Evolutionary conservation across 2,329 filamentous ascomycete species (phyloP).

Genomic region (Pyrenophora seminiperda): DNA sequence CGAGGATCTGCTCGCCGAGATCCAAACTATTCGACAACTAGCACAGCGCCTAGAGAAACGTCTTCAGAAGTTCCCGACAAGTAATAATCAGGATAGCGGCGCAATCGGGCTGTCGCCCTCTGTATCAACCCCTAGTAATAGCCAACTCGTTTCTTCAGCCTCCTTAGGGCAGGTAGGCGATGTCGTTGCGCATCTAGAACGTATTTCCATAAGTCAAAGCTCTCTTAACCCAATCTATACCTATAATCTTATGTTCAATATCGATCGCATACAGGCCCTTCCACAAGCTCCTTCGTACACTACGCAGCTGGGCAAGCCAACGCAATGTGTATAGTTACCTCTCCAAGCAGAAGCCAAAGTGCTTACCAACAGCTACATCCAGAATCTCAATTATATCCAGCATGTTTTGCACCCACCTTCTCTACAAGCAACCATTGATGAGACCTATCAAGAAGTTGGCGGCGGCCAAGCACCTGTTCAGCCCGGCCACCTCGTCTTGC

Average conservation of each 20-base stretch:
- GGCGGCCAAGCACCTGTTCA: not conserved
- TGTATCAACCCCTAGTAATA: slow-evolving; percentile 36
- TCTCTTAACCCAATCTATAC: not conserved
- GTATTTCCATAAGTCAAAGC: not conserved
- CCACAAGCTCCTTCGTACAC: not conserved
- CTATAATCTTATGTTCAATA: not conserved
- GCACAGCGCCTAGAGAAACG: not conserved
- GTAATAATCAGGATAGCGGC: not conserved
- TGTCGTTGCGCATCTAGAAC: not conserved
- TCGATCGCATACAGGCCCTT: not conserved
- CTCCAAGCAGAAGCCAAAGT: slow-evolving; percentile 39
- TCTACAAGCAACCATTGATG: slow-evolving; percentile 17
- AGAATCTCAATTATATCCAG: slow-evolving; percentile 42
- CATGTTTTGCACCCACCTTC: slow-evolving; percentile 45
- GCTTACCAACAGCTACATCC: slow-evolving; percentile 43
- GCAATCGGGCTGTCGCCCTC: no score
- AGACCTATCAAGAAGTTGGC: not conserved
- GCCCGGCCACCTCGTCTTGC: not conserved
- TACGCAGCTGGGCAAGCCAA: not conserved
- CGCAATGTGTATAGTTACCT: slow-evolving; percentile 22
- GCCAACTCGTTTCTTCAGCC: slow-evolving; percentile 32
- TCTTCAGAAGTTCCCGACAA: not conserved
- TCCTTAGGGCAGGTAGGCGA: not conserved
- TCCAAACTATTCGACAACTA: not conserved
- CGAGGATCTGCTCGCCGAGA: not conserved